Base-by-base conservation (phyloP, 2,329 filamentous ascomycete species). In the Talaromyces funiculosus region DNA sequence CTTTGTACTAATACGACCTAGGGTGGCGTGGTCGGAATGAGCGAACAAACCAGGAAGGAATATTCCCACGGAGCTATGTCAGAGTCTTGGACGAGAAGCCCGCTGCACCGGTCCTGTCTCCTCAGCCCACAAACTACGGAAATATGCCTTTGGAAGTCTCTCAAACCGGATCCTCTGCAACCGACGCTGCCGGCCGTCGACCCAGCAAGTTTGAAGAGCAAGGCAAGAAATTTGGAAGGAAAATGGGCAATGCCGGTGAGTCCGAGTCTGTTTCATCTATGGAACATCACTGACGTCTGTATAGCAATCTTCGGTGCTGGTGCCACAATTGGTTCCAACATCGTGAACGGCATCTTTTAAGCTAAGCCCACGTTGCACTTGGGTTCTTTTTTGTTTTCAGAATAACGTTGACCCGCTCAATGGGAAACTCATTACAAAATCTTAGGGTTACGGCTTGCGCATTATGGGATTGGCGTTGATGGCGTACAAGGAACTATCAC, bases 141-240 rank as follows among this genome's bases (percentile, higher is more conserved):
- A 84, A 88, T 67, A 86, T 89, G 76, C 91, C 92, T 61, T 84
- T 94, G 76, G 89, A 90, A 47, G 84, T 94, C 3, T 85, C 86
- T 38, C 82, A 90, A 68, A 79, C 79, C 56, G 35, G 55, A 14
- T 81, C 80, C 58, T 73, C 76, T 60, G 68, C 66, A 65, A 73
- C 73, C 62, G 72, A 68, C 31, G 66, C 67, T 57, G 72, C 73
- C 64, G 78, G 73, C 62, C 79, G 77, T 67, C 77, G 73, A 67
- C 77, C 76, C 8, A 81, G 80, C 71, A 94, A 94, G 79, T 79
- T 86, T 16, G 82, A 86, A 64, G 82, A 90, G 75, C 84, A 86
- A 60, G 92, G 90, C 60, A 96, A 96, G 86, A 97, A 97, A 79
- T 90, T 97, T 76, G 92, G 93, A 66, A 96, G 95, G 85, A 97